Evolutionary conservation across 2,329 filamentous ascomycete species (phyloP), one percentile per base, ranked within the genome.

Genomic region (Claviceps pazoutovae): DNA sequence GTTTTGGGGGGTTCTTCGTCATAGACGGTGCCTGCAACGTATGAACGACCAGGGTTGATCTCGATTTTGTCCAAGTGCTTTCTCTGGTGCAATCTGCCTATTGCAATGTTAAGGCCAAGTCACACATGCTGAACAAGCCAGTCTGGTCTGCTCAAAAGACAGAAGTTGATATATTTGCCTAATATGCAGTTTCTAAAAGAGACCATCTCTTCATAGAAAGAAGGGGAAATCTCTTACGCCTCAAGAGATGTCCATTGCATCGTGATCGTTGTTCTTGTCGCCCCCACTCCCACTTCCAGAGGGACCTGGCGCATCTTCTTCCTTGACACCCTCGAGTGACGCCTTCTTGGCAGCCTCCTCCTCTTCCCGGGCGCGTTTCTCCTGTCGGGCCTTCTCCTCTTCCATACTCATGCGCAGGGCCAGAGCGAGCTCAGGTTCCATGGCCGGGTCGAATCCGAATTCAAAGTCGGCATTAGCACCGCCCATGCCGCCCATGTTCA

Each of bases 381-480:
- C 90, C 69, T 94, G 84, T 61, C 93, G 77, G 55, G 90, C 90
- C 73, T 94, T 94, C 71, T 98, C 93, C 66, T 98, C 93, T 67
- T 98, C 93, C 79, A 95, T 88, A 69, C 88, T 95, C 88, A 98
- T 95, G 57, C 93, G 83, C 65, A 98, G 74, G 50, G 93, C 93
- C 59, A 98, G 80, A 21, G 93, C 93, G 63, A 98, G 74, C 68
- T 98, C 93, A 3, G 93, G 93, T 64, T 98, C 93, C 62, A 90
- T 78, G 51, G 84, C 85, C 14, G 91, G 90, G 67, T 97, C 93
- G 58, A 95, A 88, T 57, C 87, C 88, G 65, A 94, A 94, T 57
- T 71, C 70, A 44, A 76, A 82, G 54, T 71, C 94, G 56, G 84
- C 81, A 52, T 77, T 79, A 58, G 77, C 80, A 37, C 73, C 78